Base-by-base conservation (phyloP, 108 stramenopile species). In the Fragilaria crotonensis region DNA sequence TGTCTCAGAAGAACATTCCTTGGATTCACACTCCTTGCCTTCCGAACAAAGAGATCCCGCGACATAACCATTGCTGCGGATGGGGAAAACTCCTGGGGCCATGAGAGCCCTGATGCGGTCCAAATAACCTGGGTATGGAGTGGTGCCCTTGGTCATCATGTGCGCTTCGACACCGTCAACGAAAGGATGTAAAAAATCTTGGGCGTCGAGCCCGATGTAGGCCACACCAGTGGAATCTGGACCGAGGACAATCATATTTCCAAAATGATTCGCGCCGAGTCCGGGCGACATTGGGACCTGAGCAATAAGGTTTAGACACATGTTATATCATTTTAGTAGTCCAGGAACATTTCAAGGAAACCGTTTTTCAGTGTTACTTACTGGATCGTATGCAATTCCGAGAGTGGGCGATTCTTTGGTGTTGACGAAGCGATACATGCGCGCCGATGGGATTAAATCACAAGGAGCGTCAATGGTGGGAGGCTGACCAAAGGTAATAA, bases 401-500 rank as follows among this genome's bases (percentile, higher is more conserved):
- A 61, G n/a, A 11, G 46, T 58, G 25, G 41, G 14, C 1, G 54
- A 41, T 33, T 53, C 66, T 31, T 60, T 48, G 4, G 65, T 64
- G 27, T 59, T 59, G 2, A 45, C 4, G 45, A 50, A 70, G 14
- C 62, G 55, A 30, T 49, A 74, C 30, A 47, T 55, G 14, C 67
- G 67, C 31, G 63, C 59, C 1, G 49, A 48, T 14, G 63, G 25
- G 4, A 74, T 33, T 30, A 48, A 26, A 1, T 27, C 26, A 49
- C 73, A 74, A 0, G 67, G 67, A 22, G 62, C 44, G 19, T 59
- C 67, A 2, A 74, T 25, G 0, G 67, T 69, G 9, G 51, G 53
- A 14, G 68, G 64, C 48, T 70, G 60, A 28, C 74, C 74, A 59
- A 70, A 70, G 1, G 74, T 75, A 3, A 75, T 66, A 11, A 66